Conservation (phyloP, 495 filamentous ascomycete species). For the Endocarpon pusillum region DNA sequence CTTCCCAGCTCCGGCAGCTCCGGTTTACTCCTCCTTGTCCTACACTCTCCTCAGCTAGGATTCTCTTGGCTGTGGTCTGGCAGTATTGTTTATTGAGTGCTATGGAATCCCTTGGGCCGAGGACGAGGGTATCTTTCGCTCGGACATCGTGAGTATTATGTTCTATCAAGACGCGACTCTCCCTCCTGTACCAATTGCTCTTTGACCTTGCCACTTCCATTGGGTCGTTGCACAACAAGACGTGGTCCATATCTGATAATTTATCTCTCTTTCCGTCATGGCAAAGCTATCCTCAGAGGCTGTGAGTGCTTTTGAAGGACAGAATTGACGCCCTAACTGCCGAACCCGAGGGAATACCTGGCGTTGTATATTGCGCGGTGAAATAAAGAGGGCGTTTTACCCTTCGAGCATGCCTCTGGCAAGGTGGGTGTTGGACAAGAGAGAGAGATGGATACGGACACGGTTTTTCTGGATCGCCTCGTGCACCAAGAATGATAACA, state of each 20-base stretch:
- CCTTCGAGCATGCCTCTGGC: slow-evolving; percentile 32
- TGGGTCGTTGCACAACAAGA: too few species aligned
- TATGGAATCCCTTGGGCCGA: too few species aligned
- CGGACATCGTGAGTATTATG: too few species aligned
- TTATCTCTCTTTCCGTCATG: not conserved
- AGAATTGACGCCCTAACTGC: slow-evolving; percentile 20
- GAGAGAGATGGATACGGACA: slow-evolving; percentile 33
- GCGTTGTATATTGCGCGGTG: slow-evolving; percentile 29
- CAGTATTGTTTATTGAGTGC: too few species aligned
- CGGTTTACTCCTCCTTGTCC: too few species aligned
- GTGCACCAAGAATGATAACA: slow-evolving; percentile 39
- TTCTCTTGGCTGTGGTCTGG: too few species aligned
- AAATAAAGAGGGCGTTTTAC: slow-evolving; percentile 28
- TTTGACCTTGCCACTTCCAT: too few species aligned
- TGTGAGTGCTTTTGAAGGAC: slow-evolving; percentile 8
- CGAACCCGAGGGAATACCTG: slow-evolving; percentile 26
- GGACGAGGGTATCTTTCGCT: too few species aligned
- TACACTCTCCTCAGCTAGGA: too few species aligned
- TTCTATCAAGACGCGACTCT: too few species aligned
- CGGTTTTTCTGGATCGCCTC: slow-evolving; percentile 40
- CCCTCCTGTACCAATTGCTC: too few species aligned
- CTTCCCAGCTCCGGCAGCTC: too few species aligned
- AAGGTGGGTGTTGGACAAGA: slow-evolving; percentile 19
- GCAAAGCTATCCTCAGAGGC: slow-evolving; percentile 4
- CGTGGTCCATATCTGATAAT: not conserved